Base-by-base conservation (phyloP, 75 land plant species). In the Cryptomeria japonica region DNA sequence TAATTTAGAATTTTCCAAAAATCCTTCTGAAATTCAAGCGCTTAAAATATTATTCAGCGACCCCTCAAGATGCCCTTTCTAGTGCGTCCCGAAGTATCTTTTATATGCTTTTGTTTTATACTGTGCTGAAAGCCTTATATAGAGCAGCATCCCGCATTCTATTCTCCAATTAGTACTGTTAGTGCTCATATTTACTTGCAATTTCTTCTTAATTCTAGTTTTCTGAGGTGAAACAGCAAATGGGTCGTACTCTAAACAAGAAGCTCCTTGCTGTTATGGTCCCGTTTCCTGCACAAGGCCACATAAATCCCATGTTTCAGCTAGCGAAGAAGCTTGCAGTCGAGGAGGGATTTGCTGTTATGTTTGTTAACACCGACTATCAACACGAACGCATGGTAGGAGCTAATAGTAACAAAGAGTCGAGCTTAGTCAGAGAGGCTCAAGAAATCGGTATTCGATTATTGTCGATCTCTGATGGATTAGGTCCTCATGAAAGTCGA, bases 241-340 rank as follows among this genome's bases (percentile, higher is more conserved):
- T 72, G 76, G 76, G 13, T 11, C 36, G 36, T 72, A 72, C 10
- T n/a, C 7, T 72, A 32, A 32, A 32, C 31, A 72, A 39, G 82
- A 38, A 36, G 42, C 46, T 7, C 25, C 89, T 88, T 32, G 87
- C 87, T 0, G 78, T 90, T 32, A 51, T 84, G 22, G 46, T 90
- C 15, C 89, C 90, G 78, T 88, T 80, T 12, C 91, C 90, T 28
- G 82, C 56, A 25, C 90, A 90, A 86, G 91, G 91, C 19, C 90
- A 86, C 36, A 32, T 90, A 41, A 90, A 85, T 32, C 90, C 90
- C 18, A 42, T 34, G 87, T 46, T 90, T 90, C 90, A 90, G 73
- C 73, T 90, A 36, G 90, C 90, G 18, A 85, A n/a, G 85, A 47
- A 68, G 41, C 83, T 90, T 49, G 90, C 76, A 72, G 36, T 44